A percentile compares a stretch with the other conserved stretches of the same genome.
These are phyloP conservation scores for Citrus australasica DNA, from an alignment of 345 rosid species.

Conservation along the genomic window DNA sequence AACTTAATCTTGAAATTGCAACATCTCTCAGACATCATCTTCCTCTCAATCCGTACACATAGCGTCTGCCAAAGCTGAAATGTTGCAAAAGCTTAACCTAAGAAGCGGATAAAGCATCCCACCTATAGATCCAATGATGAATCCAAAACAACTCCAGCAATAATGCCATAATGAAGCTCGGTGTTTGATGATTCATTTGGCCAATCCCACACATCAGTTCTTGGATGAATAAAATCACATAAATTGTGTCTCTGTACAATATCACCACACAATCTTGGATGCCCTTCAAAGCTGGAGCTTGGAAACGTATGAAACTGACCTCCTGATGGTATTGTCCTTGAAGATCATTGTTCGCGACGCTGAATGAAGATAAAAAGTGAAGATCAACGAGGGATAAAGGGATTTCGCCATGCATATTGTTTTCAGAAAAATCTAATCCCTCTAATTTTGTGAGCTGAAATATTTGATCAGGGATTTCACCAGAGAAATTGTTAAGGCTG, in stretches of 20 bases:
- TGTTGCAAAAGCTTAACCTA: not conserved
- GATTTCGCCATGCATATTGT: not conserved
- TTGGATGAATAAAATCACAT: not conserved
- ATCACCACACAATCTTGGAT: not conserved
- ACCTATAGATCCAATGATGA: not conserved
- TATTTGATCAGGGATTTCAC: slow-evolving; percentile 36
- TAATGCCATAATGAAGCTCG: not conserved
- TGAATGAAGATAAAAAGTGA: slow-evolving; percentile 1
- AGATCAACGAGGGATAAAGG: not conserved
- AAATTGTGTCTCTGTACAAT: not conserved
- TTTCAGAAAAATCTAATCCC: slow-evolving; percentile 10
- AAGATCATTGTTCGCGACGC: slow-evolving; percentile 3
- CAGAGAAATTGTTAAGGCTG: slow-evolving; percentile 47
- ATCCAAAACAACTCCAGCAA: not conserved
- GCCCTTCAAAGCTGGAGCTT: not conserved
- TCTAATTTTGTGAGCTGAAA: slow-evolving; percentile 10
- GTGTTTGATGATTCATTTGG: not conserved
- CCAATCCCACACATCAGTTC: too few species aligned
- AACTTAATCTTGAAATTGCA: too few species aligned
- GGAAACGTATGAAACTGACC: slow-evolving; percentile 10
- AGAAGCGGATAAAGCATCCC: not conserved
- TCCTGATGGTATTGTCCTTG: slow-evolving; percentile 4
- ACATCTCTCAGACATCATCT: too few species aligned
- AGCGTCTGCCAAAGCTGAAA: not conserved
- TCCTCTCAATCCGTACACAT: too few species aligned